Base-by-base conservation (phyloP, 2,329 filamentous ascomycete genomes). In the Aspergillus ustus region DNA sequence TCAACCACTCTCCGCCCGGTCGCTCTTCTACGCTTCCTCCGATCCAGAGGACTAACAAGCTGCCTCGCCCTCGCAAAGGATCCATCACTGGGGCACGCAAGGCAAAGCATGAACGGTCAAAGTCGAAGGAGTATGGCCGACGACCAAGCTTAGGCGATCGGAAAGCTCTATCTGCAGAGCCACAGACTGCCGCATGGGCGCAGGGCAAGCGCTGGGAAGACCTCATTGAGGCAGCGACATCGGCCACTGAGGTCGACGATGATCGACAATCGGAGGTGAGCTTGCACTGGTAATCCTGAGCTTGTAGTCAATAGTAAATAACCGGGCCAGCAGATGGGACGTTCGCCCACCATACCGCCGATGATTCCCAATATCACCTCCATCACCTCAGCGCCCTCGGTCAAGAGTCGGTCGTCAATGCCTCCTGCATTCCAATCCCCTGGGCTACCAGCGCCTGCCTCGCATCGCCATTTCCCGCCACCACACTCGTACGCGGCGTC, bases 121-220 rank as follows among this genome's bases (percentile, higher is more conserved):
- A 86, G 70, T 96, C 92, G 28, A 89, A 89, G 63, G 89, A 91
- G 57, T 87, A 89, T 52, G 86, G 88, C 58, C 89, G 91, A 80
- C 85, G 90, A 64, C 82, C 92, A 66, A 89, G 90, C 72, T 85
- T 89, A 61, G 88, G 89, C 69, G 88, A 92, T 70, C 86, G 91
- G 65, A 96, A 97, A 78, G 91, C 92, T 59, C 86, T 91, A 67
- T 96, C 92, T 17, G 91, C 91, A 46, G 94, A 97, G 77, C 93
- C 93, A 25, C 86, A 89, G 60, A 88, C 87, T 20, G 89, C 91
- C 62, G 91, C 85, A 19, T 86, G 84, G 70, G 81, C 85, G 52
- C 87, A 91, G 78, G 93, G 92, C 67, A 96, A 95, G 80, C 86
- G 94, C 71, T 98, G 94, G 95, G 92, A 97, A 77, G 94, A 98